Evolutionary conservation across 2,329 filamentous ascomycete genomes (phyloP).

Genomic region (Fusarium tupiense): DNA sequence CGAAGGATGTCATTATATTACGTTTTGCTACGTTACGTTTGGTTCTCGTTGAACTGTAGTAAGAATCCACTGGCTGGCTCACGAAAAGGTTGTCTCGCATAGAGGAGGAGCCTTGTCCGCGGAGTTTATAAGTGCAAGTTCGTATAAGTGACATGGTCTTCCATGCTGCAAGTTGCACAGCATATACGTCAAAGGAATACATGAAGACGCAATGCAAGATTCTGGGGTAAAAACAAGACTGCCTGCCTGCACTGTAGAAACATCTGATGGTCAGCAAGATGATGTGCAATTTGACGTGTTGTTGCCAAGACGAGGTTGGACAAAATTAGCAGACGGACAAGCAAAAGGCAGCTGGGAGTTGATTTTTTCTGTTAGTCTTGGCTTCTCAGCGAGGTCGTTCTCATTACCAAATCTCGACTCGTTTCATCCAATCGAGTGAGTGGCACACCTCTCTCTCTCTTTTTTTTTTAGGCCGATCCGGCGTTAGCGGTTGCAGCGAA

Average conservation of each 20-base stretch:
- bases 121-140: slow-evolving; percentile 13
- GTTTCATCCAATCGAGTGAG: slow-evolving; percentile 44
- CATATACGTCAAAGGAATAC: slow-evolving; percentile 25
- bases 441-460: slow-evolving; percentile 19
- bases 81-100: slow-evolving; percentile 13
- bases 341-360: not conserved
- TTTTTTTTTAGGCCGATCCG: slow-evolving; percentile 31
- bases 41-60: not conserved
- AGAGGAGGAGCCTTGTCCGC: slow-evolving; percentile 29
- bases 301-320: slow-evolving; percentile 8
- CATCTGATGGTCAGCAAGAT: slow-evolving; percentile 23
- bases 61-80: slow-evolving; percentile 3
- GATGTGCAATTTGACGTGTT: slow-evolving; percentile 25
- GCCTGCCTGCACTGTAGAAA: not conserved
- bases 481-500: slow-evolving; percentile 28
- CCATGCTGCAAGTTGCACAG: not conserved
- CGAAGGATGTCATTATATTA: slow-evolving; percentile 23
- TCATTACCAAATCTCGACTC: slow-evolving; percentile 51
- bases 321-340: slow-evolving; percentile 27
- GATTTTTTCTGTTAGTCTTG: slow-evolving; percentile 36
- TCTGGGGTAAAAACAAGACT: not conserved
- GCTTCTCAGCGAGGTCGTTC: slow-evolving; percentile 44
- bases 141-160: slow-evolving; percentile 7
- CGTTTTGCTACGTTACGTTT: slow-evolving; percentile 44
- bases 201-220: slow-evolving; percentile 15